Percentiles rank a stretch among this genome's conserved stretches.
These are phyloP conservation scores for Aureobasidium sp. DNA, from an alignment of 2,329 filamentous ascomycete genomes.

Conservation along the genomic window DNA sequence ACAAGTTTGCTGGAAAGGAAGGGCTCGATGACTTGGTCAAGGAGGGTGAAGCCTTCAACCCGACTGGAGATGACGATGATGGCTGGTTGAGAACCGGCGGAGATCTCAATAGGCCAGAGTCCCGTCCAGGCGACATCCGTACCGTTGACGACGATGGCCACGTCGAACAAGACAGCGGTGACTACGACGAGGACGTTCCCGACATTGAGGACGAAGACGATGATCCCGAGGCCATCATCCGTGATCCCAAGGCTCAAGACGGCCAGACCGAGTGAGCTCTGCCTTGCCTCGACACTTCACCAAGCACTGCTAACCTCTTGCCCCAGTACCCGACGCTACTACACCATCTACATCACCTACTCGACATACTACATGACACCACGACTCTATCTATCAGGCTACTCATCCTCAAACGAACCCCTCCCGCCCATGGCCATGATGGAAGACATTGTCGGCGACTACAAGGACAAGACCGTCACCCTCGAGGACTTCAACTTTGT, in stretches of 20 bases:
- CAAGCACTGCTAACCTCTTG: conserved; percentile 16
- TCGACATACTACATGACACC: conserved; percentile 94
- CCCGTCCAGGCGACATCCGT: conserved; percentile 69
- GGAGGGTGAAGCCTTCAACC: conserved; percentile 41
- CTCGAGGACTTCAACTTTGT: conserved; percentile 97
- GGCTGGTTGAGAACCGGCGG: conserved; percentile 89
- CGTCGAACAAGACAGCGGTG: conserved; percentile 64
- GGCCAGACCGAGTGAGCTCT: conserved; percentile 46
- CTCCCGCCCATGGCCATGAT: conserved; percentile 81
- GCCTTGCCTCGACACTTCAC: not conserved
- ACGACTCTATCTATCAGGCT: conserved; percentile 88
- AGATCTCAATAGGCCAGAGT: conserved; percentile 57
- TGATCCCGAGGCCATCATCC: conserved; percentile 89
- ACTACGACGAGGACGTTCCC: conserved; percentile 75
- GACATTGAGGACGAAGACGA: conserved; percentile 98
- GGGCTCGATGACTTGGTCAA: conserved; percentile 79
- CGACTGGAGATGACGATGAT: conserved; percentile 59
- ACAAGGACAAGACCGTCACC: conserved; percentile 97
- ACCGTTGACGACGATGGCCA: conserved; percentile 87
- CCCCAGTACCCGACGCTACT: conserved; percentile 72
- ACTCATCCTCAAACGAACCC: conserved; percentile 53
- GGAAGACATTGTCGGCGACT: conserved; percentile 93
- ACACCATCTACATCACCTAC: conserved; percentile 97
- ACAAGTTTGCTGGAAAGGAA: conserved; percentile 84
- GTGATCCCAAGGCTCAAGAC: conserved; percentile 50